Evolutionary conservation across 805 yeast genomes (phyloP).

Genomic region (Candida silvicultrix): DNA sequence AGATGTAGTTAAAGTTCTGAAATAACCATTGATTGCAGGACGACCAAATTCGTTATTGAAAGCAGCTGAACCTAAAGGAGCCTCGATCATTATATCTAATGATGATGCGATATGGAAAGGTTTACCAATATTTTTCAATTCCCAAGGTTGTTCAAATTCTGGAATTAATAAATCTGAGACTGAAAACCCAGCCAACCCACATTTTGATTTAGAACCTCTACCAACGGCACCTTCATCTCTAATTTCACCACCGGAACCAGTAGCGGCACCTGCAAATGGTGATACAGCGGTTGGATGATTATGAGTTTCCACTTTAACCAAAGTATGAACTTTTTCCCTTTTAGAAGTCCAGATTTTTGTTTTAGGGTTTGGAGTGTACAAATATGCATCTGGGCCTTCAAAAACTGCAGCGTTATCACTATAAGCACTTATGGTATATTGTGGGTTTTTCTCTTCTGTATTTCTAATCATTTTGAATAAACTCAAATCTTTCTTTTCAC

Average conservation of each 20-base stretch:
- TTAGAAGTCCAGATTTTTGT: slow-evolving; percentile 68
- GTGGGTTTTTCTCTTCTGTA: slow-evolving; percentile 77
- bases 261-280: slow-evolving; percentile 99
- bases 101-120: slow-evolving; percentile 92
- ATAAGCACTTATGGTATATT: slow-evolving; percentile 86
- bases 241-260: slow-evolving; percentile 99
- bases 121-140: slow-evolving; percentile 69
- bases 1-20: slow-evolving; percentile 86
- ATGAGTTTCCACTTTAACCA: slow-evolving; percentile 96
- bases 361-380: slow-evolving; percentile 70
- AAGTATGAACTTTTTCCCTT: slow-evolving; percentile 77
- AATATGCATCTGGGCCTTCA: slow-evolving; percentile 73
- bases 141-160: slow-evolving; percentile 89
- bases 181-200: slow-evolving; percentile 90
- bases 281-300: slow-evolving; percentile 99
- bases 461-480: slow-evolving; percentile 94
- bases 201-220: slow-evolving; percentile 94
- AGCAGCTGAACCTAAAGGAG: slow-evolving; percentile 96
- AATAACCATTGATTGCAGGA: slow-evolving; percentile 95
- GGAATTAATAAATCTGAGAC: slow-evolving; percentile 91
- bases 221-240: slow-evolving; percentile 99
- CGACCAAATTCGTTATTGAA: slow-evolving; percentile 98
- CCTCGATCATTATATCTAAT: slow-evolving; percentile 91
- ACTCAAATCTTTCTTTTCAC: slow-evolving; percentile 61
- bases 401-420: slow-evolving; percentile 97